Conservation (phyloP, 1,139 yeast genomes). For the Candida dubliniensis region DNA sequence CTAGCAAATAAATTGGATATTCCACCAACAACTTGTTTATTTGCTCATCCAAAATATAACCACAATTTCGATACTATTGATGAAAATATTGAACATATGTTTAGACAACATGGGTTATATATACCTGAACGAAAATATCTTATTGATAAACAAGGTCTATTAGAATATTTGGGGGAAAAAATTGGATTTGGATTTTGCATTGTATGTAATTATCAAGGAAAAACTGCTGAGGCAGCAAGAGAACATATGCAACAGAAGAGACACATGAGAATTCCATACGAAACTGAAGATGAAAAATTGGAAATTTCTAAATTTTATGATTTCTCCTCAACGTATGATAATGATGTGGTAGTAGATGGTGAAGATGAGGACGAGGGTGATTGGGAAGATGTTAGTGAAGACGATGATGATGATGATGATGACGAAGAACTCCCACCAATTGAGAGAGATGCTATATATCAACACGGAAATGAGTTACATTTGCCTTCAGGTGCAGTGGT, state of each 20-base stretch:
- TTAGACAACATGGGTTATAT: conserved; percentile 73
- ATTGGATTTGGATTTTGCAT: conserved; percentile 86
- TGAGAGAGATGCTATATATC: conserved; percentile 36
- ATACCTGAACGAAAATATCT: conserved; percentile 80
- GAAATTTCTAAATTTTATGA: conserved; percentile 86
- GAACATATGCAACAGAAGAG: conserved; percentile 86
- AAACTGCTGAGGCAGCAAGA: conserved; percentile 79
- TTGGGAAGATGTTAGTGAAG: conserved; percentile 22
- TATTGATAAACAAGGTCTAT: conserved; percentile 66
- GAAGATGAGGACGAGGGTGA: conserved; percentile 11
- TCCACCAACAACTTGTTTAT: conserved; percentile 73
- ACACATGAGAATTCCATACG: conserved; percentile 90
- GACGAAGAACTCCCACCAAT: conserved; percentile 44
- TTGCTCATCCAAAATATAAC: conserved; percentile 58
- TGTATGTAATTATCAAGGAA: conserved; percentile 81
- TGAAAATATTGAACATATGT: conserved; percentile 75
- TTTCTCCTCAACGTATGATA: conserved; percentile 64
- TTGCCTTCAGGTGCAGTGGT: conserved; percentile 84
- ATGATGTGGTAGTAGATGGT: conserved; percentile 19
- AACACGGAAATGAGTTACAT: conserved; percentile 72
- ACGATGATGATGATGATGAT: conserved; percentile 34
- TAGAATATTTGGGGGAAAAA: conserved; percentile 75
- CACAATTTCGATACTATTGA: conserved; percentile 45
- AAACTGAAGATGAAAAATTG: conserved; percentile 73
- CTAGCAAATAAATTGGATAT: conserved; percentile 64